These are phyloP conservation scores for Aschersonia sp. DNA, from an alignment of 2,329 filamentous ascomycete species.

Conservation along the genomic window DNA sequence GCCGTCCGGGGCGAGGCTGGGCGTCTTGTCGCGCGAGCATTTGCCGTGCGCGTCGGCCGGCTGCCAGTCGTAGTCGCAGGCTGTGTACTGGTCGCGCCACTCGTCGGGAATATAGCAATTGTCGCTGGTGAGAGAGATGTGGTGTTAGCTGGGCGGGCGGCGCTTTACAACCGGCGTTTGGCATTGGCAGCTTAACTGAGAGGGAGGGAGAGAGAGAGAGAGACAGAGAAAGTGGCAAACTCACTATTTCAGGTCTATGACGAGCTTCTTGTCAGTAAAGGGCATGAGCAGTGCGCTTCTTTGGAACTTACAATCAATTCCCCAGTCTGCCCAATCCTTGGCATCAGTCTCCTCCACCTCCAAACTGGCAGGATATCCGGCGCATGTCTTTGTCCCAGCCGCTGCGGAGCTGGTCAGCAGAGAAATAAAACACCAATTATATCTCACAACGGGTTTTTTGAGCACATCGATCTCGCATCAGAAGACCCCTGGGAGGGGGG, in stretches of 20 bases:
- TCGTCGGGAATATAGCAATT: conserved; percentile 31
- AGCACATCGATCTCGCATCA: neutral
- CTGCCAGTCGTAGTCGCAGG: conserved; percentile 10
- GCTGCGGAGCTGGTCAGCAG: conserved; percentile 2
- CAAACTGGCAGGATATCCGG: conserved; percentile 28
- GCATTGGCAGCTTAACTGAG: neutral
- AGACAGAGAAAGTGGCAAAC: neutral
- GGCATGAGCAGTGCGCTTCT: neutral
- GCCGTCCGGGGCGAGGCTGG: conserved; percentile 6
- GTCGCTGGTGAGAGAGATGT: conserved; percentile 17
- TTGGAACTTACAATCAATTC: conserved; percentile 32
- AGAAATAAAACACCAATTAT: neutral
- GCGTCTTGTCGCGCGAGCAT: conserved; percentile 1
- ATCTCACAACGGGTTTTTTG: no score
- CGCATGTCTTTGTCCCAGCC: conserved; percentile 9
- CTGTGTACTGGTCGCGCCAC: conserved; percentile 20
- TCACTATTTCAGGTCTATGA: conserved; percentile 7
- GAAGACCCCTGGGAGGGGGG: neutral
- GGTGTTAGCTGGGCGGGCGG: neutral
- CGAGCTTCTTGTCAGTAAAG: neutral
- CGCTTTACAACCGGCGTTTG: neutral
- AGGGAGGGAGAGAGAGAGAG: neutral
- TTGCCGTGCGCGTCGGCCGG: conserved; percentile 4
- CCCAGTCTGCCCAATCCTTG: conserved; percentile 41
- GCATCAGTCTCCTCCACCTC: conserved; percentile 45